Conservation (phyloP, 768 basidiomycete species). For the Leccinum disarticulatum region DNA sequence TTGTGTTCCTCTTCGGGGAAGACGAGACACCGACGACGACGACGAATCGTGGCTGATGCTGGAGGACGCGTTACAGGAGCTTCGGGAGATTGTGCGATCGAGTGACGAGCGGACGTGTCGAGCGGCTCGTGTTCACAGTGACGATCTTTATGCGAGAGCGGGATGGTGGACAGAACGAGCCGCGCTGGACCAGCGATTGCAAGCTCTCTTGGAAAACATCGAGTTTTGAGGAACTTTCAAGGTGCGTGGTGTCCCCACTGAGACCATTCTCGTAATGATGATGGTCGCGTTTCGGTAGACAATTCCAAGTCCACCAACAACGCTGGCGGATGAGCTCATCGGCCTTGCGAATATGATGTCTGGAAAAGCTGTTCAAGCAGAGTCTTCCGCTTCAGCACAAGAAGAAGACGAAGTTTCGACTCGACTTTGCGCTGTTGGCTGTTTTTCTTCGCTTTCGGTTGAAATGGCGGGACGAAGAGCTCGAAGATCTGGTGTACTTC, state of each 20-base stretch:
- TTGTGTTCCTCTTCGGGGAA: slow-evolving; percentile 83
- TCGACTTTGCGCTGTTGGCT: slow-evolving; percentile 81
- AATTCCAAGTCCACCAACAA: slow-evolving; percentile 47
- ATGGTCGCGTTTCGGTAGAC: slow-evolving; percentile 37
- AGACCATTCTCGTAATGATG: background rate
- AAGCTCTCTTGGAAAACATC: slow-evolving; percentile 75
- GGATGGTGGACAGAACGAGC: slow-evolving; percentile 87
- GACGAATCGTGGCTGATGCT: slow-evolving; percentile 75
- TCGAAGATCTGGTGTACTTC: slow-evolving; percentile 94
- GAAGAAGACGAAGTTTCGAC: slow-evolving; percentile 50
- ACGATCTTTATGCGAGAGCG: slow-evolving; percentile 37
- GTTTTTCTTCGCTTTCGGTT: slow-evolving; percentile 73
- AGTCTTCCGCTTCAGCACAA: slow-evolving; percentile 61
- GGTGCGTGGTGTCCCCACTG: slow-evolving; percentile 44
- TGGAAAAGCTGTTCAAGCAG: slow-evolving; percentile 77
- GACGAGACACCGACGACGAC: slow-evolving; percentile 72
- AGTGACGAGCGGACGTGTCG: slow-evolving; percentile 68
- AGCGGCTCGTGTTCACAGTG: no score
- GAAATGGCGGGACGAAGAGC: slow-evolving; percentile 85
- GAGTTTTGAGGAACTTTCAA: slow-evolving; percentile 97
- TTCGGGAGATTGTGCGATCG: slow-evolving; percentile 73
- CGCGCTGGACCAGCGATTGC: slow-evolving; percentile 73
- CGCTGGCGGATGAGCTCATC: slow-evolving; percentile 45
- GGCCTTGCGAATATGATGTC: slow-evolving; percentile 49
- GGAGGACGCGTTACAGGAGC: slow-evolving; percentile 68